A percentile compares a stretch with the other conserved stretches of the same genome.
Evolutionary conservation across 2,329 filamentous ascomycete species (phyloP).

Genomic region (Rosellinia necatrix): DNA sequence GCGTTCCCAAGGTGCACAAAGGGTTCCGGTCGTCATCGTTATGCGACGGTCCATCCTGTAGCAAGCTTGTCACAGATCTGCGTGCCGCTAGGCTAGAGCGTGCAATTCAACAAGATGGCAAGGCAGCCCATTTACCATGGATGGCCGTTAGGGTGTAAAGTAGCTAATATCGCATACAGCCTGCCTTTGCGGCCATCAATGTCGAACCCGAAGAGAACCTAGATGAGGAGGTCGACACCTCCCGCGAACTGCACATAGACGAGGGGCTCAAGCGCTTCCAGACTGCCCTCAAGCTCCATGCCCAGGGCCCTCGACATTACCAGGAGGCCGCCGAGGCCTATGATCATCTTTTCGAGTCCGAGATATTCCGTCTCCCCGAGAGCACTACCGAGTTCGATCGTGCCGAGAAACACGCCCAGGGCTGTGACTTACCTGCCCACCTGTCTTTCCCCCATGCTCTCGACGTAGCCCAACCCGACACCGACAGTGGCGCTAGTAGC

Average conservation of each 20-base stretch:
- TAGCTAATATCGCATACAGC: conserved; percentile 44
- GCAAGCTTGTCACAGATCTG: not conserved
- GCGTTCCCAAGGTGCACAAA: not conserved
- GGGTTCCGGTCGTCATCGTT: not conserved
- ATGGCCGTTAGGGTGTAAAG: not conserved
- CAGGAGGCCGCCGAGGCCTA: conserved; percentile 81
- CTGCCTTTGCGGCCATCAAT: conserved; percentile 85
- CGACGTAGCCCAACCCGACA: conserved; percentile 63
- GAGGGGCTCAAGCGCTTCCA: conserved; percentile 96
- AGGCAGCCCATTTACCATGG: not conserved
- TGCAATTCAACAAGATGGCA: conserved; percentile 23
- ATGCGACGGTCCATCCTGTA: conserved; percentile 21
- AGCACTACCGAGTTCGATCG: conserved; percentile 83
- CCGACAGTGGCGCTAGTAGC: conserved; percentile 77
- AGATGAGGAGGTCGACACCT: conserved; percentile 92
- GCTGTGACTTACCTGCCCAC: conserved; percentile 52
- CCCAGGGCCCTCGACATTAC: conserved; percentile 79
- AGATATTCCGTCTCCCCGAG: conserved; percentile 92
- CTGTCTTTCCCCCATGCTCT: conserved; percentile 53
- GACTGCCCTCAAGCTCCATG: conserved; percentile 85
- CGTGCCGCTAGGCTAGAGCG: conserved; percentile 10
- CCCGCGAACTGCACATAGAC: conserved; percentile 90
- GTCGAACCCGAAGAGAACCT: conserved; percentile 89
- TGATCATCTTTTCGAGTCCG: conserved; percentile 81
- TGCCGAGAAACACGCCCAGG: conserved; percentile 61